Conservation (phyloP, 805 yeast genomes). For the Yamadazyma nakazawae region DNA sequence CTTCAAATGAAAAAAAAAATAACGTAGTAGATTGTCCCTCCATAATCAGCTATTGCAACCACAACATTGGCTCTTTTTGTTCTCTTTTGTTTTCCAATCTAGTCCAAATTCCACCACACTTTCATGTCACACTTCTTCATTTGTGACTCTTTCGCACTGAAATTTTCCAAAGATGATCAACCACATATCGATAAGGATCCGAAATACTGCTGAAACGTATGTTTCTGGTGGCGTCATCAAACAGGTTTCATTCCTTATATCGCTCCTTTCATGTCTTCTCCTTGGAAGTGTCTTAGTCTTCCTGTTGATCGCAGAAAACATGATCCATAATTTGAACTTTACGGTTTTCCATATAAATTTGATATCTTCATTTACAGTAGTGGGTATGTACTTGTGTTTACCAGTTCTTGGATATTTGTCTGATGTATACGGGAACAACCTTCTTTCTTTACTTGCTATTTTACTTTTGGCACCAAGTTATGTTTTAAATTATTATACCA, state of each 20-base stretch:
- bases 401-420: conserved; percentile 81
- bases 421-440: conserved; percentile 80
- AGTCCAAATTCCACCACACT: neutral
- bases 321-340: conserved; percentile 57
- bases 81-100: neutral
- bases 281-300: conserved; percentile 83
- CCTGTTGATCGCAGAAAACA: conserved; percentile 71
- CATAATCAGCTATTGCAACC: too few species aligned
- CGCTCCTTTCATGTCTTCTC: conserved; percentile 63
- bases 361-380: conserved; percentile 67
- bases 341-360: conserved; percentile 63
- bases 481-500: conserved; percentile 25
- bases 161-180: conserved; percentile 3
- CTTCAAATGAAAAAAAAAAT: too few species aligned
- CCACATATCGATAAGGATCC: conserved; percentile 4
- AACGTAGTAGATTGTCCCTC: too few species aligned
- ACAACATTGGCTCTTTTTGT: too few species aligned
- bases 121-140: neutral
- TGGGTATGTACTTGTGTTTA: conserved; percentile 82
- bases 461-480: conserved; percentile 69
- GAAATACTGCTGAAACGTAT: conserved; percentile 4
- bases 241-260: conserved; percentile 50
- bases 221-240: conserved; percentile 26
- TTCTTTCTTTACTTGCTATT: conserved; percentile 60
- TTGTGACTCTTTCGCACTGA: neutral